Percentiles rank a stretch among this genome's conserved stretches.
phyloP scores from a whole-genome alignment of 2,329 filamentous ascomycete genomes.

The Fusarium ambrosium region DNA sequence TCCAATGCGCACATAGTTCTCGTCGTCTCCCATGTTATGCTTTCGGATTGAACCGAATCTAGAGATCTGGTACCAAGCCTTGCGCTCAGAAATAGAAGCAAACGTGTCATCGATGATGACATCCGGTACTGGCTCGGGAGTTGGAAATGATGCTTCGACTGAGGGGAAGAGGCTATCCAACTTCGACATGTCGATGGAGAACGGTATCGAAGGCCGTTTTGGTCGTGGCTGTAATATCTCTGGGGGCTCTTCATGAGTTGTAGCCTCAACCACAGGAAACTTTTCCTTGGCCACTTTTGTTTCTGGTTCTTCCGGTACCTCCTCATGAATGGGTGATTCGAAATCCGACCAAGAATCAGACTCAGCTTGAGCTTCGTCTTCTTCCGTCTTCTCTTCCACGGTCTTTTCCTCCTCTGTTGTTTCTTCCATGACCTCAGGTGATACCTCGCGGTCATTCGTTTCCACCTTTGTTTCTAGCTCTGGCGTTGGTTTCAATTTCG shows the following conservation, averaged over 20 bases:
- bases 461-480: neutral
- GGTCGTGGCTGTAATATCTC: neutral
- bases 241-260: neutral
- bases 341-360: slow-evolving; percentile 40
- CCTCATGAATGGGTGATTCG: slow-evolving; percentile 30
- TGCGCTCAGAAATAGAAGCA: slow-evolving; percentile 68
- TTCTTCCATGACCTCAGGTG: neutral
- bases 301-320: neutral
- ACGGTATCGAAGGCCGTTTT: slow-evolving; percentile 36
- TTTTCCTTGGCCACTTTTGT: neutral
- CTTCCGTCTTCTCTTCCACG: neutral
- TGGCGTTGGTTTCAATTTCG: neutral
- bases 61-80: slow-evolving; percentile 75
- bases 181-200: slow-evolving; percentile 51
- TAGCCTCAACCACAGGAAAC: neutral
- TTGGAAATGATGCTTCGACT: slow-evolving; percentile 39
- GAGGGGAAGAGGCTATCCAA: slow-evolving; percentile 53
- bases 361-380: slow-evolving; percentile 6
- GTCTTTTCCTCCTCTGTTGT: slow-evolving; percentile 3
- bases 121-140: slow-evolving; percentile 59
- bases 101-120: slow-evolving; percentile 66
- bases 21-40: slow-evolving; percentile 69
- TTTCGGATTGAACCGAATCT: slow-evolving; percentile 70
- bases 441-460: neutral
- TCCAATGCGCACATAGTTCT: slow-evolving; percentile 70